phyloP scores from a whole-genome alignment of 1,284 basidiomycete species.

The Caloboletus firmus region DNA sequence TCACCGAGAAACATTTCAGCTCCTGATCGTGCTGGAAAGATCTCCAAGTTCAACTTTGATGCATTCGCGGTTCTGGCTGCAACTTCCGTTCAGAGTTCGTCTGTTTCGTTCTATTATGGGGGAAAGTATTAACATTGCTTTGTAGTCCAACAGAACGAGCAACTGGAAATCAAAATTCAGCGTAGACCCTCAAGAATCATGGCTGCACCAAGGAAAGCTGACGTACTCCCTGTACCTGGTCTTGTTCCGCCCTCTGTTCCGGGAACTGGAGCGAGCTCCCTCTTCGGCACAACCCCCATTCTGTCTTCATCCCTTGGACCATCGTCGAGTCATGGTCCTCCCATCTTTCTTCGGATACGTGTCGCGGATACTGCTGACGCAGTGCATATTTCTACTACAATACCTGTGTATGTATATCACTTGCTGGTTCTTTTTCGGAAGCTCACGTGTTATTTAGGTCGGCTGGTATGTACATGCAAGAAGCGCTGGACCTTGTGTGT shows the following conservation, averaged over 20 bases:
- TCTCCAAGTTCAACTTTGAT: constrained; percentile 88
- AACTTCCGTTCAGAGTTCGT: constrained; percentile 72
- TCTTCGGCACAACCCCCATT: constrained; percentile 47
- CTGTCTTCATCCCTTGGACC: constrained; percentile 66
- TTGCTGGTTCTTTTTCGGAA: neutral
- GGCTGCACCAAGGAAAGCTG: constrained; percentile 57
- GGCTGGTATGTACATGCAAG: constrained; percentile 95
- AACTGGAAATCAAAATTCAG: constrained; percentile 74
- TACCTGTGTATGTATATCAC: constrained; percentile 69
- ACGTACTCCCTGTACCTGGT: constrained; percentile 27
- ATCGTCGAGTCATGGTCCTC: constrained; percentile 69
- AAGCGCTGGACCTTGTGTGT: constrained; percentile 87
- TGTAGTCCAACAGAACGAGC: constrained; percentile 80
- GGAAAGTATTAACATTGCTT: neutral
- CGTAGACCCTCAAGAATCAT: constrained; percentile 72
- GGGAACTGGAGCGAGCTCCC: constrained; percentile 24
- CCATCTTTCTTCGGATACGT: constrained; percentile 76
- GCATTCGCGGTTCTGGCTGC: constrained; percentile 87
- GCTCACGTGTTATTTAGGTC: constrained; percentile 49
- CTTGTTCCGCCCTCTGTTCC: constrained; percentile 25
- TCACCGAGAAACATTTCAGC: constrained; percentile 50
- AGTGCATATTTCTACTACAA: constrained; percentile 82
- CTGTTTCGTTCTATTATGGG: neutral
- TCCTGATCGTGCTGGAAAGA: constrained; percentile 83
- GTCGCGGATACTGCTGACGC: constrained; percentile 78